Percentiles rank a stretch among this genome's conserved stretches.
Conservation (phyloP, 1,284 basidiomycete species). For the Schizophyllum amplum region DNA sequence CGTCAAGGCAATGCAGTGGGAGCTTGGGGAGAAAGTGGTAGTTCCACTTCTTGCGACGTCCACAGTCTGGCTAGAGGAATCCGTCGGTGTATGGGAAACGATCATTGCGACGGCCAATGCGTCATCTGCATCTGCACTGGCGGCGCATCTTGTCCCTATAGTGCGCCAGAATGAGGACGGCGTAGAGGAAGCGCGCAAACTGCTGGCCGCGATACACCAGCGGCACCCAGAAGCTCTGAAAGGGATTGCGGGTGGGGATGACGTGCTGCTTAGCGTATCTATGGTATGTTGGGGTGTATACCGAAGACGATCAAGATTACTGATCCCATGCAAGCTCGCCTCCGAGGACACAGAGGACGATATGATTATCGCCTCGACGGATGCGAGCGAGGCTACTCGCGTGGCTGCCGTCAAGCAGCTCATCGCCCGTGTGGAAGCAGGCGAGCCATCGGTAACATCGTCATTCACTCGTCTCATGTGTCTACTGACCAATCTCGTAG, state of each 20-base stretch:
- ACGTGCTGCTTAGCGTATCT: not conserved
- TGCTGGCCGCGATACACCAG: slow-evolving; percentile 40
- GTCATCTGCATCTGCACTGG: not conserved
- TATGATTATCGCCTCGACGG: slow-evolving; percentile 46
- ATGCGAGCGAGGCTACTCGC: slow-evolving; percentile 43
- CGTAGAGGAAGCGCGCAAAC: slow-evolving; percentile 16
- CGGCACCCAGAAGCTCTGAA: slow-evolving; percentile 44
- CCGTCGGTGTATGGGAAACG: not conserved
- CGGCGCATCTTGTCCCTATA: not conserved
- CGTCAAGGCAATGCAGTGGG: not conserved
- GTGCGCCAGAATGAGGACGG: not conserved
- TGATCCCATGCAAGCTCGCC: slow-evolving; percentile 26
- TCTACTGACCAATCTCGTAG: slow-evolving; percentile 19
- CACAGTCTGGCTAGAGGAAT: not conserved
- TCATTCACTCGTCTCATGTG: not conserved
- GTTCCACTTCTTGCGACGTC: not conserved
- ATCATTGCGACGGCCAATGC: not conserved
- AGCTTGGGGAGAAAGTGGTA: not conserved
- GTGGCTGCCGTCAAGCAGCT: slow-evolving; percentile 43
- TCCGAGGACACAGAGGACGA: slow-evolving; percentile 37
- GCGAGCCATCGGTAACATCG: not conserved
- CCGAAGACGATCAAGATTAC: not conserved
- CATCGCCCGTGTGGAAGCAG: slow-evolving; percentile 24
- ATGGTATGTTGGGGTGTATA: not conserved
- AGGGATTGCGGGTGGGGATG: slow-evolving; percentile 25